A percentile compares a stretch with the other conserved stretches of the same genome.
These are phyloP conservation scores for Neocatenulostroma microsporum DNA, from an alignment of 2,329 filamentous ascomycete genomes.

Conservation along the genomic window DNA sequence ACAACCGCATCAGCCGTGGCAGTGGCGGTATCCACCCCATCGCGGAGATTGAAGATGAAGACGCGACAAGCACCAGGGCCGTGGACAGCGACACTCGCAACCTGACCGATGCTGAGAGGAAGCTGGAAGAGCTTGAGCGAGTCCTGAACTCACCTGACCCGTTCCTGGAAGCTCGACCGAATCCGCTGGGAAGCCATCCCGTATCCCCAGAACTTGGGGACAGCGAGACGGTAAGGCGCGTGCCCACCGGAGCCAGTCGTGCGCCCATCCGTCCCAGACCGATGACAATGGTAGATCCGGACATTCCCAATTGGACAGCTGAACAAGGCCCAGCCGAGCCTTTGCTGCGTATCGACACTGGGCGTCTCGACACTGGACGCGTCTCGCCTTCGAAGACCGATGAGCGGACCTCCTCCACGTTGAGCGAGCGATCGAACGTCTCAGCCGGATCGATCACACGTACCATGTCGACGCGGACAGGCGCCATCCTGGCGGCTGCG, in stretches of 20 bases:
- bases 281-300: too few relatives aligned
- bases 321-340: slow-evolving; percentile 14
- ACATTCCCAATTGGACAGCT: slow-evolving; percentile 23
- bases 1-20: slow-evolving; percentile 41
- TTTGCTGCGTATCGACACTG: slow-evolving; percentile 14
- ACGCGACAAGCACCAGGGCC: slow-evolving; percentile 19
- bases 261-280: slow-evolving; percentile 8
- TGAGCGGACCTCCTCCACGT: slow-evolving; percentile 49
- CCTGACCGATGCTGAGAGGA: slow-evolving; percentile 13
- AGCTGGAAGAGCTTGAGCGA: slow-evolving; percentile 16
- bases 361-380: slow-evolving; percentile 31
- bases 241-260: slow-evolving; percentile 18
- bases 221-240: slow-evolving; percentile 21
- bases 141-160: slow-evolving; percentile 28
- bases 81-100: slow-evolving; percentile 1
- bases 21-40: slow-evolving; percentile 55
- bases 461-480: slow-evolving; percentile 40
- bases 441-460: slow-evolving; percentile 38
- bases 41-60: slow-evolving; percentile 55
- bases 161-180: slow-evolving; percentile 33
- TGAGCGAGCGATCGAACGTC: slow-evolving; percentile 44
- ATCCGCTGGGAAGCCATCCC: slow-evolving; percentile 30
- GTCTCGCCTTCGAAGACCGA: slow-evolving; percentile 46
- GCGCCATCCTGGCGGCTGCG: slow-evolving; percentile 30
- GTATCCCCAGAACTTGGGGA: slow-evolving; percentile 21